phyloP scores from a whole-genome alignment of 495 filamentous ascomycete genomes.

The Neurospora terricola region DNA sequence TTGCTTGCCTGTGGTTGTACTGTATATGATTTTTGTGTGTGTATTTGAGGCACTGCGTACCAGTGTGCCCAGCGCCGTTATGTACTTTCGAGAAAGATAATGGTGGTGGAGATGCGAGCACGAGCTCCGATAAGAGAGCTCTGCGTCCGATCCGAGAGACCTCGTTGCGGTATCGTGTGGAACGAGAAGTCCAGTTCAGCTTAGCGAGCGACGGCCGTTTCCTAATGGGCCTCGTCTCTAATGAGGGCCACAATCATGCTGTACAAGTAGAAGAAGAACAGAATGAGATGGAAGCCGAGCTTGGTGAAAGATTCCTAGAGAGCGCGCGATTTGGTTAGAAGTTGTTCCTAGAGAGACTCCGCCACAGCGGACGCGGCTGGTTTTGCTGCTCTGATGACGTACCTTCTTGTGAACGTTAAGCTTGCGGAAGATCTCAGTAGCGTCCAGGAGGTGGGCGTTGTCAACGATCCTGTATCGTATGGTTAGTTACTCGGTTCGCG shows the following conservation, averaged over 20 bases:
- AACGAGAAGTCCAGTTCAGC: neutral
- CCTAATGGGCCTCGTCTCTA: constrained; percentile 81
- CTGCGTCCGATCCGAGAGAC: neutral
- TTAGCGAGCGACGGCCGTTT: neutral
- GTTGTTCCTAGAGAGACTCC: neutral
- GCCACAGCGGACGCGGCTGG: neutral
- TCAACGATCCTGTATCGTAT: constrained; percentile 66
- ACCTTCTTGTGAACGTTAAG: constrained; percentile 99
- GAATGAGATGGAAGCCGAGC: constrained; percentile 94
- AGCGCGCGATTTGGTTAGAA: neutral
- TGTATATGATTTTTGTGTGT: neutral
- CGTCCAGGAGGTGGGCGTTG: constrained; percentile 92
- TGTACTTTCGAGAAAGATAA: neutral
- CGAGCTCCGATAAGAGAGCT: neutral
- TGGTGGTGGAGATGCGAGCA: neutral
- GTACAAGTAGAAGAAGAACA: constrained; percentile 99
- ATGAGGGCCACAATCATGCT: constrained; percentile 99
- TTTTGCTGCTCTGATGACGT: constrained; percentile 9
- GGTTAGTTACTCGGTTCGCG: constrained; percentile 13
- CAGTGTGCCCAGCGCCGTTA: neutral
- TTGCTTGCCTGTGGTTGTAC: neutral
- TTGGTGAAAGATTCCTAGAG: constrained; percentile 95
- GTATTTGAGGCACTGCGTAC: neutral
- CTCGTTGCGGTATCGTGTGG: neutral
- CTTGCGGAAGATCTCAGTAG: constrained; percentile 99